Evolutionary conservation across 305 asterid species (phyloP), one percentile per base, ranked within the genome.

Genomic region (Fraxinus nigra): DNA sequence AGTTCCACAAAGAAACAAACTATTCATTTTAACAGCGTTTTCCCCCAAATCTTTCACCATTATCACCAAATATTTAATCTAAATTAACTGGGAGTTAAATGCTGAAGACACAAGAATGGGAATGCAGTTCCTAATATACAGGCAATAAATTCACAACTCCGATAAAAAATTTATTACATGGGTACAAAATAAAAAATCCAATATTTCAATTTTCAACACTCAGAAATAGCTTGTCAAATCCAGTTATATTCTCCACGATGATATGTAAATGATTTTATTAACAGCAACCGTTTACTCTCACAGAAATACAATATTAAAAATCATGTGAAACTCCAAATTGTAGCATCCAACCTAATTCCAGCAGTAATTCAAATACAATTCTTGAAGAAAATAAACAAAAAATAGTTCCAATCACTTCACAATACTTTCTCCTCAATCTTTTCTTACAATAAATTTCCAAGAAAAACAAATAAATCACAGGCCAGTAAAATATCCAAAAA

Each of bases 321-420:
- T 14, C 76, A 70, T 7, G 2, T 48, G 61, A 61, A 72, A 24
- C n/a, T 77, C 35, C 61, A 43, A 79, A 78, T 16, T 8, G 37
- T 35, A 54, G 34, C 59, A 10, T 24, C 84, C 37, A 63, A 30
- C 26, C 79, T 72, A 38, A 0, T 28, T 76, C 79, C 48, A 54
- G 26, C 40, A 61, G 75, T 65, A 38, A 81, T 33, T 74, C 87
- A 48, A 78, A 32, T 38, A 38, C 18, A 46, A n/a, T 24, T 48
- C 30, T 6, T 40, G 79, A 79, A 84, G 7, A 33, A 56, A 80
- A 76, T 54, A 35, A 6, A 51, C 32, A 48, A 16, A 34, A 73
- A 51, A 22, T 10, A 59, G 33, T 65, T 65, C 34, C n/a, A 26
- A 65, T 24, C 70, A 59, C 26, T 59, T 59, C 28, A 59, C 30